Evolutionary conservation across 1,139 yeast species (phyloP), one percentile per base, ranked within the genome.

Genomic region (Kodamaea fungicola): DNA sequence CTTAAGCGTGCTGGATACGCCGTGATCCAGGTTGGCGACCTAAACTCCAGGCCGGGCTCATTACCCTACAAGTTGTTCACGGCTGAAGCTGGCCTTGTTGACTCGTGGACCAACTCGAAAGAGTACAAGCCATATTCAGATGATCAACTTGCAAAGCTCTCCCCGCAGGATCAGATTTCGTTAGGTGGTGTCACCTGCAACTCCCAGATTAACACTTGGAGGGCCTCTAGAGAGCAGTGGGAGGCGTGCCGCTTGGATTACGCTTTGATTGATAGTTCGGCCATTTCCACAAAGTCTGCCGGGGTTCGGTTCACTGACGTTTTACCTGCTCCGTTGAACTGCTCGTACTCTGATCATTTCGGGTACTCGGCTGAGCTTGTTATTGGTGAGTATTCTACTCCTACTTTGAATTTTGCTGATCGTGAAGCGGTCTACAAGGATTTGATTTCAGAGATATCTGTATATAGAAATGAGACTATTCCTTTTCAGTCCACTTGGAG

Each of bases 221-320:
- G 97, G 46, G 73, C 76, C 1, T 43, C 62, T 12, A 65, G 88
- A 34, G 61, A 73, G 19, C 72, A 74, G 0, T 71, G 76, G 44
- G 94, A 88, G 46, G 98, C 98, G 1, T 84, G 94, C 52, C 70
- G 99, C 33, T 68, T 92, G 38, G 99, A 94, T 55, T 92, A 92
- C 56, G 94, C 96, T 1, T 71, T 92, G 43, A 77, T 86, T 37
- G 95, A 87, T 53, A 60, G 76, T 2, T 51, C 59, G 0, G 64
- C 63, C 33, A 64, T 89, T 16, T 55, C 52, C 2, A 83, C 89
- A 0, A 46, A 72, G 1, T 71, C 68, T 13, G 89, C 94, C 0
- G 59, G 71, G 8, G 96, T 89, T 2, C 71, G 73, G 25, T 89
- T 90, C 54, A 80, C 88, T 0, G 96, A 87, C 33, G 54, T 57